Evolutionary conservation across 257 asterid genomes (phyloP).

Genomic region (Hygrophila difformis): DNA sequence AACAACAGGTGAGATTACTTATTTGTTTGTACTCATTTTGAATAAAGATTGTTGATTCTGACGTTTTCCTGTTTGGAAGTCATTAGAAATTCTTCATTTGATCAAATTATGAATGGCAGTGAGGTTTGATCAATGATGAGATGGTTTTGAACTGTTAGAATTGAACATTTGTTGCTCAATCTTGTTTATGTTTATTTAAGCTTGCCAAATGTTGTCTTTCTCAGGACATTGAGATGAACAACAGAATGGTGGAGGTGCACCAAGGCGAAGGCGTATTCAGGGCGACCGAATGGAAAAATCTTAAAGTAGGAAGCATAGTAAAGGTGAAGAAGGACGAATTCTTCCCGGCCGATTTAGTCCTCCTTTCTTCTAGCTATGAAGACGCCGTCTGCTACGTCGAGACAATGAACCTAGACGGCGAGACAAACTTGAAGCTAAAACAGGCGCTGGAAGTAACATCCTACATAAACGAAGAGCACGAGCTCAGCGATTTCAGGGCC

Average conservation of each 20-base stretch:
- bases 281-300: constrained; percentile 59
- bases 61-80: background rate
- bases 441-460: constrained; percentile 70
- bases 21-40: too few species aligned
- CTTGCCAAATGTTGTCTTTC: too few species aligned
- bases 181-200: too few species aligned
- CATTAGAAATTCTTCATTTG: constrained; percentile 7
- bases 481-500: constrained; percentile 46
- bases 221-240: constrained; percentile 83
- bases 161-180: background rate
- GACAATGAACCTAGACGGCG: constrained; percentile 96
- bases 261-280: constrained; percentile 48
- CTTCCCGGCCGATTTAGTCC: constrained; percentile 81
- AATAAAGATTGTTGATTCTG: background rate
- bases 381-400: constrained; percentile 88
- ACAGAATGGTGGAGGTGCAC: constrained; percentile 66
- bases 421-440: constrained; percentile 81
- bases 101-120: too few species aligned
- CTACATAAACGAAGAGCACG: constrained; percentile 35
- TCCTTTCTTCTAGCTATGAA: constrained; percentile 80
- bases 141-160: too few species aligned
- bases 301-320: constrained; percentile 81
- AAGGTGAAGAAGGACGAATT: constrained; percentile 79
- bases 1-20: constrained; percentile 66
- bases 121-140: too few species aligned